Evolutionary conservation across 2,329 filamentous ascomycete genomes (phyloP).

Genomic region (Venturia carpophila): DNA sequence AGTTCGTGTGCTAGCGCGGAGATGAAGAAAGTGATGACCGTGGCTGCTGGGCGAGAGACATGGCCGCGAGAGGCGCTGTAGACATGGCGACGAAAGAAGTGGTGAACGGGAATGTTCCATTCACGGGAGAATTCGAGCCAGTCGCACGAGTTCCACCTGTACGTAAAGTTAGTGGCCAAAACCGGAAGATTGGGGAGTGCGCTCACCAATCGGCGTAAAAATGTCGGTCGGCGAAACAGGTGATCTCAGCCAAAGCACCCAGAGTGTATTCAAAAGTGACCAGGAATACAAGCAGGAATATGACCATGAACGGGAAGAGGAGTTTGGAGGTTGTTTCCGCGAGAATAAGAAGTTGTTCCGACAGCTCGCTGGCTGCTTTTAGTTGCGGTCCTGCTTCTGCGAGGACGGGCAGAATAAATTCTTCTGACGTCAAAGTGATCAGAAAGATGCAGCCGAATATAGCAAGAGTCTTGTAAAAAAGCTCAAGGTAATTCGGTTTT

Average conservation of each 20-base stretch:
- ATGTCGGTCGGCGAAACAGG: conserved; percentile 65
- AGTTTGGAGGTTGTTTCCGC: conserved; percentile 85
- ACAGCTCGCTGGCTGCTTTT: conserved; percentile 38
- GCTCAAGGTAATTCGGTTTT: conserved; percentile 67
- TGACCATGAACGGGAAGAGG: conserved; percentile 95
- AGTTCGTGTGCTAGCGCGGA: conserved; percentile 86
- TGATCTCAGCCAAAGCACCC: conserved; percentile 90
- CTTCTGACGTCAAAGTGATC: conserved; percentile 81
- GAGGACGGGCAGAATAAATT: conserved; percentile 89
- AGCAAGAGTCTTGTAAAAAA: conserved; percentile 77
- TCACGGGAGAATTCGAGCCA: conserved; percentile 94
- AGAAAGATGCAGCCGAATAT: conserved; percentile 96
- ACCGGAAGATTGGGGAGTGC: conserved; percentile 87
- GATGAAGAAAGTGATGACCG: conserved; percentile 84
- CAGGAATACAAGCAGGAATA: conserved; percentile 88
- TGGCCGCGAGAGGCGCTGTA: conserved; percentile 74
- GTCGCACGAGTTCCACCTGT: conserved; percentile 62
- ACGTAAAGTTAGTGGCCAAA: conserved; percentile 39
- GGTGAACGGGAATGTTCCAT: conserved; percentile 97
- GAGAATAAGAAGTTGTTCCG: conserved; percentile 63
- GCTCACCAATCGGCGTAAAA: conserved; percentile 68
- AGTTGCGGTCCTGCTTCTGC: conserved; percentile 58
- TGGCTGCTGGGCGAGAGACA: conserved; percentile 70
- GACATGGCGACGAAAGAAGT: conserved; percentile 89
- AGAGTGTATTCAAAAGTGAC: conserved; percentile 98